Conservation (phyloP, 345 rosid genomes). For the Eutrema yunnanense region DNA sequence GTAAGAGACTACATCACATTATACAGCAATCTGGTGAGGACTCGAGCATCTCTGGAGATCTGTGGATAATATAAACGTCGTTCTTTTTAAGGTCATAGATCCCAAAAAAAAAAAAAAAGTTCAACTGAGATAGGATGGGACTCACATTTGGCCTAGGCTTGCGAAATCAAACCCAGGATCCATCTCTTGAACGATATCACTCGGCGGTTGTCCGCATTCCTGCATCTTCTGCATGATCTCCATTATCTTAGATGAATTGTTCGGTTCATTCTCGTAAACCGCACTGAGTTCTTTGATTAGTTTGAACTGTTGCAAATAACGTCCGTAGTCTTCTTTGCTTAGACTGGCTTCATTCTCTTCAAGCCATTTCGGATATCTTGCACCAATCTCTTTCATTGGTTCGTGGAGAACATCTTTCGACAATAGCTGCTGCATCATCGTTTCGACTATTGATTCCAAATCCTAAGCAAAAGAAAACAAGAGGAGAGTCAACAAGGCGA, state of each 20-base stretch:
- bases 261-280: slow-evolving; percentile 75
- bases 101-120: neutral
- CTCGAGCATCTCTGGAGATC: slow-evolving; percentile 69
- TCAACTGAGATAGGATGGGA: neutral
- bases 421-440: slow-evolving; percentile 95
- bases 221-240: slow-evolving; percentile 99
- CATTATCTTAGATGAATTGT: slow-evolving; percentile 62
- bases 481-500: neutral
- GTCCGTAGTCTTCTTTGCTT: slow-evolving; percentile 63
- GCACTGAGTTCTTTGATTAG: slow-evolving; percentile 66
- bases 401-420: slow-evolving; percentile 88
- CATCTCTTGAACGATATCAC: slow-evolving; percentile 80
- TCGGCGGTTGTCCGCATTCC: slow-evolving; percentile 98
- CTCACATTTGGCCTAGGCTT: slow-evolving; percentile 77
- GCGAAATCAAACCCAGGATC: slow-evolving; percentile 80
- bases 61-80: slow-evolving; percentile 20
- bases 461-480: slow-evolving; percentile 36
- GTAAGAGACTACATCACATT: slow-evolving; percentile 43
- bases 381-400: slow-evolving; percentile 92
- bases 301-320: slow-evolving; percentile 59
- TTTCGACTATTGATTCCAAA: slow-evolving; percentile 87
- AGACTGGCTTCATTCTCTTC: slow-evolving; percentile 60
- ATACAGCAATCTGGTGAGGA: slow-evolving; percentile 68
- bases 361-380: slow-evolving; percentile 82
- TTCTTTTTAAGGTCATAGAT: neutral